Conservation (phyloP, 768 basidiomycete species). For the Amanita inopinata region DNA sequence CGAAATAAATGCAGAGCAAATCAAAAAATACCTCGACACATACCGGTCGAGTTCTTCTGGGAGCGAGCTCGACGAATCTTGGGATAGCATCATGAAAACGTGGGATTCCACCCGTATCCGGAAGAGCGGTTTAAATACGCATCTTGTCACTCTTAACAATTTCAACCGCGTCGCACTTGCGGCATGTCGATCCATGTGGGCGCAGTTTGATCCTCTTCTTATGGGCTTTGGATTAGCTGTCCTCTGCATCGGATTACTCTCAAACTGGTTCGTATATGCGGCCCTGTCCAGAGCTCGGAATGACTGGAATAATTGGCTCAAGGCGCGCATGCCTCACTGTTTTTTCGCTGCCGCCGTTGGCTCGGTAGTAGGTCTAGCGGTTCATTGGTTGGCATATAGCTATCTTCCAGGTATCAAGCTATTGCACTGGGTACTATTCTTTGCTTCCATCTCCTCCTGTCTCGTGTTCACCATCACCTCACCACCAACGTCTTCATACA, state of each 20-base stretch:
- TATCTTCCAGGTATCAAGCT: constrained; percentile 38
- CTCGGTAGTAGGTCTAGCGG: constrained; percentile 25
- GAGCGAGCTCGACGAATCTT: constrained; percentile 60
- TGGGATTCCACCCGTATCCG: constrained; percentile 35
- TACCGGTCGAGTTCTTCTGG: constrained; percentile 69
- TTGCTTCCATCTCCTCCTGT: constrained; percentile 35
- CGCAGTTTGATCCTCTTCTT: constrained; percentile 76
- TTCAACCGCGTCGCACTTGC: constrained; percentile 57
- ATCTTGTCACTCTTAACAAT: constrained; percentile 30
- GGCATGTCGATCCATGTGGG: constrained; percentile 84
- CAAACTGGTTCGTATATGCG: constrained; percentile 45
- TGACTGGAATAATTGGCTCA: constrained; percentile 36
- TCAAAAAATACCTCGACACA: constrained; percentile 63
- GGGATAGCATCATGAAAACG: constrained; percentile 37
- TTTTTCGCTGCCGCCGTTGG: constrained; percentile 28
- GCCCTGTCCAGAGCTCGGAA: constrained; percentile 30
- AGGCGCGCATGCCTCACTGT: constrained; percentile 20
- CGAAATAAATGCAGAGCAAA: constrained; percentile 62
- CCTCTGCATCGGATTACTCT: constrained; percentile 44
- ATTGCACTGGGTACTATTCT: constrained; percentile 43
- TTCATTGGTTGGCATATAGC: constrained; percentile 20
- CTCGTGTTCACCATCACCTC: constrained; percentile 34
- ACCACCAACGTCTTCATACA: constrained; percentile 23
- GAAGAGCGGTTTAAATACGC: constrained; percentile 20
- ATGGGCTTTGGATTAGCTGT: constrained; percentile 68